phyloP scores from a whole-genome alignment of 148 eudicot species.

The Camellia granthamiana region DNA sequence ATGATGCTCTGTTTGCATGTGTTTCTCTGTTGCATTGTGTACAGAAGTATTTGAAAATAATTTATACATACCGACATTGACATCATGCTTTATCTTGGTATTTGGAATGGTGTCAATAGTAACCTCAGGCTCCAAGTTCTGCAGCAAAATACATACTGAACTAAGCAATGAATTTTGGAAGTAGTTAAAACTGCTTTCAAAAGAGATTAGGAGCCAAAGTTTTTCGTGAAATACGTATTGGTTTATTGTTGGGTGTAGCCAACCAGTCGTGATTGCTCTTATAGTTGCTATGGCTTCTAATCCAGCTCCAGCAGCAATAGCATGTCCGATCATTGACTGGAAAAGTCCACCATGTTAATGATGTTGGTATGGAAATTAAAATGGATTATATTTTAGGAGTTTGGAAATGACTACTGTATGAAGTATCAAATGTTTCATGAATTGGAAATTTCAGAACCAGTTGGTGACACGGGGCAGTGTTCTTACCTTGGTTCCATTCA shows the following conservation, averaged over 20 bases:
- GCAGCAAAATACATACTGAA: background rate
- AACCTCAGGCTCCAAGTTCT: slow-evolving; percentile 21
- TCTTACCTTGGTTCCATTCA: slow-evolving; percentile 36
- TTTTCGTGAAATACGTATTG: slow-evolving; percentile 13
- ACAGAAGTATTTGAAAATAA: background rate
- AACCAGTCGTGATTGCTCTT: slow-evolving; percentile 20
- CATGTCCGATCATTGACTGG: slow-evolving; percentile 28
- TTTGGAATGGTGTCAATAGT: slow-evolving; percentile 17
- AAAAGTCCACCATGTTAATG: background rate
- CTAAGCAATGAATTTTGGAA: background rate
- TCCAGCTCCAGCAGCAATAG: slow-evolving; percentile 19
- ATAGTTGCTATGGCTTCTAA: slow-evolving; percentile 27
- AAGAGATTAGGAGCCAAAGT: background rate
- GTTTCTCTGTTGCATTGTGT: background rate
- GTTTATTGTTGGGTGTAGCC: slow-evolving; percentile 25
- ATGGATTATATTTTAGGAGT: no score
- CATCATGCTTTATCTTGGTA: slow-evolving; percentile 15
- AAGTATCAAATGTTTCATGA: slow-evolving; percentile 18
- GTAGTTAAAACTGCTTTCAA: background rate
- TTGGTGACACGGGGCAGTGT: no score
- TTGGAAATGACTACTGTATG: no score
- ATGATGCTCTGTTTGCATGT: background rate
- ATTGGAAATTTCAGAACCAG: no score
- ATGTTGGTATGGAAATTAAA: background rate
- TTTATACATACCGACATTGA: slow-evolving; percentile 18